phyloP scores from a whole-genome alignment of 2,329 filamentous ascomycete species.

The Ophiostoma sp. region DNA sequence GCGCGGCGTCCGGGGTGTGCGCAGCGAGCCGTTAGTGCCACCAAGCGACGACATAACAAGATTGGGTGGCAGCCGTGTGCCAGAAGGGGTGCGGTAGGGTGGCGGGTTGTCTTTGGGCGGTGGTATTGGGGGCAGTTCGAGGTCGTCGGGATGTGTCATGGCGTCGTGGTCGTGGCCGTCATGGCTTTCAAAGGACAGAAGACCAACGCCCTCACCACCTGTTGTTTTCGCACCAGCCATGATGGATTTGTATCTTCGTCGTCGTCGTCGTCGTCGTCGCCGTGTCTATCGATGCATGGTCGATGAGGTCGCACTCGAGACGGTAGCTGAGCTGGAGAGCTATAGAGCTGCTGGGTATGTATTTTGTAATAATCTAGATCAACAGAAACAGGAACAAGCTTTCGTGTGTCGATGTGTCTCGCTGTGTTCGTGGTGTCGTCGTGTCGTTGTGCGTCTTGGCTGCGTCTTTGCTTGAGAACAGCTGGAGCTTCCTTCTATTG shows the following conservation, averaged over 20 bases:
- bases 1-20: conserved; percentile 26
- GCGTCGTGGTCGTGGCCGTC: background rate
- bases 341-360: background rate
- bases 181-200: background rate
- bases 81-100: conserved; percentile 14
- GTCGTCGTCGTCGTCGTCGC: background rate
- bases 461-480: conserved; percentile 3
- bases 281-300: conserved; percentile 13
- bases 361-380: background rate
- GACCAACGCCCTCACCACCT: background rate
- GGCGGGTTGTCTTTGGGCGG: conserved; percentile 16
- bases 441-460: conserved; percentile 1
- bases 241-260: background rate
- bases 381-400: background rate
- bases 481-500: conserved; percentile 6
- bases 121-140: conserved; percentile 14
- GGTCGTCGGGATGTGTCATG: background rate
- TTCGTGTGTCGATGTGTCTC: background rate
- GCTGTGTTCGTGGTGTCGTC: background rate
- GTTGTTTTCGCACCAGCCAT: background rate
- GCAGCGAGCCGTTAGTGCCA: background rate
- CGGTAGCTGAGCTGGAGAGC: background rate
- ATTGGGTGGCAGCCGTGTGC: conserved; percentile 18
- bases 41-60: conserved; percentile 3
- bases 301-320: background rate